phyloP scores from a whole-genome alignment of 768 basidiomycete genomes.

The Boletales sp. region DNA sequence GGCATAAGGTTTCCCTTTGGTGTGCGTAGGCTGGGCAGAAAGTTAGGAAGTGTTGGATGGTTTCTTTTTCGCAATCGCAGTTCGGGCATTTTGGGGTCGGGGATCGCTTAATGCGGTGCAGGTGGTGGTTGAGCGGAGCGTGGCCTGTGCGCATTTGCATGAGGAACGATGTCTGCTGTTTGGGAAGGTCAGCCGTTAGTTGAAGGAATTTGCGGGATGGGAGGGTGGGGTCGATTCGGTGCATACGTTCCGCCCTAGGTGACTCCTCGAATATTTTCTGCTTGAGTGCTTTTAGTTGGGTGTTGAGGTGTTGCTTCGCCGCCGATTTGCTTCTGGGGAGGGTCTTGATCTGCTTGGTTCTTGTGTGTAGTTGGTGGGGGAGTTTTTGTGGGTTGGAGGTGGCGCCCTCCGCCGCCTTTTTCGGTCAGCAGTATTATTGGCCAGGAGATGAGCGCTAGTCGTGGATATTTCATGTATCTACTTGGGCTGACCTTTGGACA shows the following conservation, averaged over 20 bases:
- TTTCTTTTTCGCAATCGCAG: background rate
- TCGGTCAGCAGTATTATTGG: too few relatives aligned
- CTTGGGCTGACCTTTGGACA: too few relatives aligned
- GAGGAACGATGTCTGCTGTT: slow-evolving; percentile 5
- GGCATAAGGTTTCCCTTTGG: too few relatives aligned
- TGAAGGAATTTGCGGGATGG: background rate
- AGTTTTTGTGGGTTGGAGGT: background rate
- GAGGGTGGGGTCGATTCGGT: background rate
- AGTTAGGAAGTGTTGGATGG: too few relatives aligned
- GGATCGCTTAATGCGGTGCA: slow-evolving; percentile 17
- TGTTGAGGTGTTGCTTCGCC: background rate
- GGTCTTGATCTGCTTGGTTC: too few relatives aligned
- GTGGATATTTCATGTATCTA: too few relatives aligned
- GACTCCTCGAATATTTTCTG: background rate
- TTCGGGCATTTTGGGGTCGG: background rate
- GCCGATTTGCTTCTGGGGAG: background rate
- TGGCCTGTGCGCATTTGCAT: slow-evolving; percentile 34
- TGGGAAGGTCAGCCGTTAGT: background rate
- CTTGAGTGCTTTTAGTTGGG: background rate
- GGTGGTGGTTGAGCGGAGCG: slow-evolving; percentile 28
- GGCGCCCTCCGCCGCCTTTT: background rate
- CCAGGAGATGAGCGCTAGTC: too few relatives aligned
- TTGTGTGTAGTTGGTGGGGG: background rate
- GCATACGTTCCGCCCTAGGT: background rate
- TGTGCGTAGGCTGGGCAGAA: too few relatives aligned